These are phyloP conservation scores for Kingdonia uniflora DNA, from an alignment of 164 flowering plant genomes.

Conservation along the genomic window DNA sequence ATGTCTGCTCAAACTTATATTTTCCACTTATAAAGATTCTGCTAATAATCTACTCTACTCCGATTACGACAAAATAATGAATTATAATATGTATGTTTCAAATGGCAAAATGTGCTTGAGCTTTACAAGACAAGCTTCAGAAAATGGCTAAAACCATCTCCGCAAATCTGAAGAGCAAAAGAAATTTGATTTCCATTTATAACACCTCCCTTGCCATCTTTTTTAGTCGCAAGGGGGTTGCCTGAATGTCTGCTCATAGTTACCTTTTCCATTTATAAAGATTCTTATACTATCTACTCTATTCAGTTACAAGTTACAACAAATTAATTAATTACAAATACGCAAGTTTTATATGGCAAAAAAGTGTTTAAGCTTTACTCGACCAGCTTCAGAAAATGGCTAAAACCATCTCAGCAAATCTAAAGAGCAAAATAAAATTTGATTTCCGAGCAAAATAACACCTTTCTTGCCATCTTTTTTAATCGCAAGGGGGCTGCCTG, in stretches of 20 bases:
- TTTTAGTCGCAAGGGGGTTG: background rate
- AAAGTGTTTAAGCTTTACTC: background rate
- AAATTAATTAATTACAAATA: background rate
- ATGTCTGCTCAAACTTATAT: background rate
- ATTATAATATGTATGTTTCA: background rate
- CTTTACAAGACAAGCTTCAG: slow-evolving; percentile 3
- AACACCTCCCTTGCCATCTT: slow-evolving; percentile 1
- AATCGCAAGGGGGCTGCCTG: slow-evolving; percentile 5
- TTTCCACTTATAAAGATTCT: background rate
- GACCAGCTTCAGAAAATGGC: slow-evolving; percentile 1
- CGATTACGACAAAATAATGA: no score
- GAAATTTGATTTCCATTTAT: background rate
- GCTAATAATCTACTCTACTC: background rate
- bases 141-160: background rate
- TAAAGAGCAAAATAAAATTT: slow-evolving; percentile 1
- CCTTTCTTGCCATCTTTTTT: background rate
- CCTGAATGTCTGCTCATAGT: background rate
- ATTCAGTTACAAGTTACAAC: background rate
- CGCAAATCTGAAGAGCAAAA: slow-evolving; percentile 4
- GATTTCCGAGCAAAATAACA: slow-evolving; percentile 1
- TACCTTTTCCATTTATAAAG: background rate
- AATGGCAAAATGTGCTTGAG: no score
- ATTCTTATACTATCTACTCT: background rate
- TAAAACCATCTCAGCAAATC: slow-evolving; percentile 1
- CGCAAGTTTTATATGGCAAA: no score